phyloP scores from a whole-genome alignment of 805 yeast species.

The Wickerhamiella galacta region DNA sequence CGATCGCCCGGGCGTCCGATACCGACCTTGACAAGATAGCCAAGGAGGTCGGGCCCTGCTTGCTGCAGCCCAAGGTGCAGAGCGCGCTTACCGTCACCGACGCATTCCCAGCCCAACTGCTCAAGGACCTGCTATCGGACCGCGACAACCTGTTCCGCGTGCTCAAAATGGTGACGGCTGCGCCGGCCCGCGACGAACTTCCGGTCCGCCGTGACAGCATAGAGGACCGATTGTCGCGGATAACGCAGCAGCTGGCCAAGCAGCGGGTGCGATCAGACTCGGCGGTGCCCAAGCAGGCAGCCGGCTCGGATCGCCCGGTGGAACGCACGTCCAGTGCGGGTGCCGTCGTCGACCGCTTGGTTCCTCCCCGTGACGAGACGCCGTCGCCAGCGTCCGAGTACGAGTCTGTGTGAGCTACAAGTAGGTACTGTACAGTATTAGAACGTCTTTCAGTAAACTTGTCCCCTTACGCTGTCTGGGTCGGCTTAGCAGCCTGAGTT shows the following conservation, averaged over 20 bases:
- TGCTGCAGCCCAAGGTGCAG: slow-evolving; percentile 36
- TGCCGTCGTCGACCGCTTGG: background rate
- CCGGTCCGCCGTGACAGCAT: slow-evolving; percentile 5
- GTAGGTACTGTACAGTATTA: background rate
- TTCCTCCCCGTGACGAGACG: too few species aligned
- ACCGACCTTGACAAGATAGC: slow-evolving; percentile 29
- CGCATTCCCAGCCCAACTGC: slow-evolving; percentile 38
- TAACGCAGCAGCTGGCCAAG: slow-evolving; percentile 3
- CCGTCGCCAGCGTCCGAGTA: slow-evolving; percentile 1
- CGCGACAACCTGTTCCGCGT: slow-evolving; percentile 51
- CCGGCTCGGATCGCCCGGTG: background rate
- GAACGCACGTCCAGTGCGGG: background rate
- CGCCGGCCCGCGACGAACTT: background rate
- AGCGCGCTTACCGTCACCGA: slow-evolving; percentile 36
- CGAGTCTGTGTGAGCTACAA: background rate
- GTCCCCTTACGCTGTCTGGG: too few species aligned
- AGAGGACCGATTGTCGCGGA: slow-evolving; percentile 5
- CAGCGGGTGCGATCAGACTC: background rate
- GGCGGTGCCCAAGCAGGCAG: background rate
- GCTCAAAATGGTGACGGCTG: slow-evolving; percentile 26
- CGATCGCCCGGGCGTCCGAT: slow-evolving; percentile 27
- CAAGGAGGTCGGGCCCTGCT: slow-evolving; percentile 47
- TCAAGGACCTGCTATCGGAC: slow-evolving; percentile 43
- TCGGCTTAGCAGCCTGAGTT: too few species aligned
- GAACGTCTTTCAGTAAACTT: too few species aligned